A percentile compares a stretch with the other conserved stretches of the same genome.
Evolutionary conservation across 1,284 basidiomycete species (phyloP).

Genomic region (Boletus calvinii): DNA sequence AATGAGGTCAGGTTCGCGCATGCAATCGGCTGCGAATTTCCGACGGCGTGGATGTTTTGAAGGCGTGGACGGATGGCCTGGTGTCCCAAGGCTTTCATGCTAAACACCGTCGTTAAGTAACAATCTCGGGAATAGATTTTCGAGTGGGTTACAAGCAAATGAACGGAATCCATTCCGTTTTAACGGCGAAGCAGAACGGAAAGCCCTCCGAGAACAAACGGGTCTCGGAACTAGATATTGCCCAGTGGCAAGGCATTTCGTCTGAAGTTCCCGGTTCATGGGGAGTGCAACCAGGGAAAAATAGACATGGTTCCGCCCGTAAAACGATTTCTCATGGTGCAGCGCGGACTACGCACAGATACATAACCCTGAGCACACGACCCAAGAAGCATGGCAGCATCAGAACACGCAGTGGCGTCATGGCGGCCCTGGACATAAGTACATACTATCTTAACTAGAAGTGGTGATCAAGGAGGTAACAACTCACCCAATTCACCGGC

Average conservation of each 20-base stretch:
- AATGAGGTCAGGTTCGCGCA: conserved; percentile 19
- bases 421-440: conserved; percentile 14
- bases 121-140: background rate
- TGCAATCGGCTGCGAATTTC: conserved; percentile 23
- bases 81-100: background rate
- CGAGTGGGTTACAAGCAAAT: conserved; percentile 7
- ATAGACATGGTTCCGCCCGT: background rate
- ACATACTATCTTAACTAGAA: conserved; percentile 8
- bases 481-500: conserved; percentile 21
- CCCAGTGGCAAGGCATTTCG: background rate
- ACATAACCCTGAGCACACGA: conserved; percentile 24
- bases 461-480: conserved; percentile 14
- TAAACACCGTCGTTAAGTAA: conserved; percentile 22
- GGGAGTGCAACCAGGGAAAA: background rate
- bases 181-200: conserved; percentile 4
- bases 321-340: conserved; percentile 21
- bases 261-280: background rate
- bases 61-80: conserved; percentile 4
- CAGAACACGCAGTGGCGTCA: conserved; percentile 30
- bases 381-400: conserved; percentile 8
- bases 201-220: conserved; percentile 2
- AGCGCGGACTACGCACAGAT: conserved; percentile 18
- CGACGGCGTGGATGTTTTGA: conserved; percentile 3
- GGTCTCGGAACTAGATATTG: conserved; percentile 5
- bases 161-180: conserved; percentile 12